phyloP scores from a whole-genome alignment of 2,329 filamentous ascomycete species.

The Mollisia scopiformis region DNA sequence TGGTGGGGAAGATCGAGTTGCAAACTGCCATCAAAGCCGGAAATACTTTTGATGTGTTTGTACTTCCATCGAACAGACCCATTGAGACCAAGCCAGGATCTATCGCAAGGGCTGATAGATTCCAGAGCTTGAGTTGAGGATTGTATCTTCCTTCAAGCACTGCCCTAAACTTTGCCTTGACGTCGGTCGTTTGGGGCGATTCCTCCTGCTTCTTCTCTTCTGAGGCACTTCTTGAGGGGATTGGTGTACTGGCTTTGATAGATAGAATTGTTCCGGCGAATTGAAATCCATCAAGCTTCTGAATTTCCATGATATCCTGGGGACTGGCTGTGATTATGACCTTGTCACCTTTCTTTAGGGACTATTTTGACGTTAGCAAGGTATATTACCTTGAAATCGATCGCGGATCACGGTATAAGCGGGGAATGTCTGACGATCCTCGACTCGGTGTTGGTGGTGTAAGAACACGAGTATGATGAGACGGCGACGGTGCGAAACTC shows the following conservation, averaged over 20 bases:
- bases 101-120: constrained; percentile 76
- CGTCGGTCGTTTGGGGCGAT: constrained; percentile 58
- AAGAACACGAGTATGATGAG: constrained; percentile 44
- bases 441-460: constrained; percentile 39
- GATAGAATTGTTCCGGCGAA: constrained; percentile 68
- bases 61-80: constrained; percentile 70
- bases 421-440: constrained; percentile 28
- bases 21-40: constrained; percentile 88
- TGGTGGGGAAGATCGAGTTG: constrained; percentile 73
- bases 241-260: constrained; percentile 48
- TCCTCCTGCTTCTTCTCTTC: constrained; percentile 41
- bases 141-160: constrained; percentile 80
- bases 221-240: constrained; percentile 6
- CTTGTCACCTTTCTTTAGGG: constrained; percentile 68
- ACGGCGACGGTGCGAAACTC: constrained; percentile 37
- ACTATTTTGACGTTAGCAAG: constrained; percentile 72
- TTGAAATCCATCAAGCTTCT: constrained; percentile 68
- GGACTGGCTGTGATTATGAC: constrained; percentile 69
- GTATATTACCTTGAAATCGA: constrained; percentile 40
- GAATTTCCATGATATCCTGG: constrained; percentile 64
- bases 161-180: constrained; percentile 68
- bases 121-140: constrained; percentile 71
- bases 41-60: constrained; percentile 74
- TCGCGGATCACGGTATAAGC: constrained; percentile 32
- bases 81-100: constrained; percentile 74